Evolutionary conservation across 2,329 filamentous ascomycete genomes (phyloP).

Genomic region (Pochonia chlamydosporia): DNA sequence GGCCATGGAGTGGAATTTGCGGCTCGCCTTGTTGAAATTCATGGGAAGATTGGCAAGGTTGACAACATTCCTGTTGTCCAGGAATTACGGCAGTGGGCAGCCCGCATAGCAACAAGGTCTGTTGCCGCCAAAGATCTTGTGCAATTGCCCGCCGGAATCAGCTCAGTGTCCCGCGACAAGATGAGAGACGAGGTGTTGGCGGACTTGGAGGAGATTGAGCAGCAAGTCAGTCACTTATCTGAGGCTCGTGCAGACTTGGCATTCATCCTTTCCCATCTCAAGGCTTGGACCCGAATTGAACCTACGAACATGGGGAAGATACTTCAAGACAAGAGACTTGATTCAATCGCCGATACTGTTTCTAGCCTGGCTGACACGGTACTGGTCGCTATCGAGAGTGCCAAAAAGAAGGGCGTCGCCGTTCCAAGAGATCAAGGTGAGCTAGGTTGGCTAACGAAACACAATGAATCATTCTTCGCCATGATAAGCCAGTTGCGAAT

Average conservation of each 20-base stretch:
- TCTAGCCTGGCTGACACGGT: slow-evolving; percentile 67
- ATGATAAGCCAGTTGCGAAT: slow-evolving; percentile 56
- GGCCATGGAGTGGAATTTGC: slow-evolving; percentile 60
- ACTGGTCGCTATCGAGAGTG: slow-evolving; percentile 72
- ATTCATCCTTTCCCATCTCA: slow-evolving; percentile 62
- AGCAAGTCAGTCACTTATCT: slow-evolving; percentile 34
- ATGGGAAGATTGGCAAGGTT: slow-evolving; percentile 56
- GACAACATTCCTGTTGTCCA: slow-evolving; percentile 40
- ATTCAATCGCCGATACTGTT: slow-evolving; percentile 50
- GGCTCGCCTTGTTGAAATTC: slow-evolving; percentile 56
- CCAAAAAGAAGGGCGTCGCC: slow-evolving; percentile 49
- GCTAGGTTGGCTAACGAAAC: slow-evolving; percentile 27
- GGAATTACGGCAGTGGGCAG: slow-evolving; percentile 44
- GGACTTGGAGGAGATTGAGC: slow-evolving; percentile 31
- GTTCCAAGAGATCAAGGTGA: slow-evolving; percentile 28
- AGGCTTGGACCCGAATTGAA: slow-evolving; percentile 51
- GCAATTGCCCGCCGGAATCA: slow-evolving; percentile 46
- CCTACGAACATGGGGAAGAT: slow-evolving; percentile 11
- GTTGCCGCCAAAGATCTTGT: slow-evolving; percentile 35
- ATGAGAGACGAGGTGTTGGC: slow-evolving; percentile 28
- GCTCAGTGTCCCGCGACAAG: slow-evolving; percentile 29
- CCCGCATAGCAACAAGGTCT: slow-evolving; percentile 38
- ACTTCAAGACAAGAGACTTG: slow-evolving; percentile 16
- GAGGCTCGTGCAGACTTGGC: slow-evolving; percentile 47
- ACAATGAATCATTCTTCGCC: slow-evolving; percentile 45